phyloP scores from a whole-genome alignment of 345 rosid genomes.

The Heritiera littoralis region DNA sequence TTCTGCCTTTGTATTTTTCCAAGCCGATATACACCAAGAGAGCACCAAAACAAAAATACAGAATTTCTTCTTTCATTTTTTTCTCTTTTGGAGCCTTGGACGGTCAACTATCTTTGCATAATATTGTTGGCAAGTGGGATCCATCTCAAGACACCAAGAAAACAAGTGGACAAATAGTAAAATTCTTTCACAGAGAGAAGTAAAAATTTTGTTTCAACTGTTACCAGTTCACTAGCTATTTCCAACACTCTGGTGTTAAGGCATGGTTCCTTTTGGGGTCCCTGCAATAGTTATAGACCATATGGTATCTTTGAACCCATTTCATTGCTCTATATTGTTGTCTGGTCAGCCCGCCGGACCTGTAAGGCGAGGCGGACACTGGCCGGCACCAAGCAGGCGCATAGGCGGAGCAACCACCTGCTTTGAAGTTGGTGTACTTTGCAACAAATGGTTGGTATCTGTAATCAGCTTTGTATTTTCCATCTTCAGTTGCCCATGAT shows the following conservation, averaged over 20 bases:
- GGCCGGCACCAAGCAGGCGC: slow-evolving; percentile 62
- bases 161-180: background rate
- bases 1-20: slow-evolving; percentile 8
- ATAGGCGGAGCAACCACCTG: slow-evolving; percentile 77
- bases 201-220: background rate
- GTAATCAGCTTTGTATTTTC: slow-evolving; percentile 94
- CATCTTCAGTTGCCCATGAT: slow-evolving; percentile 96
- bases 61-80: background rate
- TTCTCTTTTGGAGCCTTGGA: slow-evolving; percentile 26
- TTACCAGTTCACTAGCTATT: slow-evolving; percentile 8
- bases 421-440: slow-evolving; percentile 68
- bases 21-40: slow-evolving; percentile 21
- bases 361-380: slow-evolving; percentile 64
- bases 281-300: slow-evolving; percentile 78
- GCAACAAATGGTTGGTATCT: slow-evolving; percentile 88
- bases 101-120: slow-evolving; percentile 19
- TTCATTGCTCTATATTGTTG: slow-evolving; percentile 75
- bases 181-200: slow-evolving; percentile 16
- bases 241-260: slow-evolving; percentile 82
- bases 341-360: slow-evolving; percentile 64
- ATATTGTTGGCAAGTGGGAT: slow-evolving; percentile 21
- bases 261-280: slow-evolving; percentile 81
- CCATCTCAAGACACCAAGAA: slow-evolving; percentile 36
- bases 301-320: slow-evolving; percentile 69
- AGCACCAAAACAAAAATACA: slow-evolving; percentile 4